These are phyloP conservation scores for Phytopythium boreale DNA, from an alignment of 352 stramenopile genomes.

Conservation along the genomic window DNA sequence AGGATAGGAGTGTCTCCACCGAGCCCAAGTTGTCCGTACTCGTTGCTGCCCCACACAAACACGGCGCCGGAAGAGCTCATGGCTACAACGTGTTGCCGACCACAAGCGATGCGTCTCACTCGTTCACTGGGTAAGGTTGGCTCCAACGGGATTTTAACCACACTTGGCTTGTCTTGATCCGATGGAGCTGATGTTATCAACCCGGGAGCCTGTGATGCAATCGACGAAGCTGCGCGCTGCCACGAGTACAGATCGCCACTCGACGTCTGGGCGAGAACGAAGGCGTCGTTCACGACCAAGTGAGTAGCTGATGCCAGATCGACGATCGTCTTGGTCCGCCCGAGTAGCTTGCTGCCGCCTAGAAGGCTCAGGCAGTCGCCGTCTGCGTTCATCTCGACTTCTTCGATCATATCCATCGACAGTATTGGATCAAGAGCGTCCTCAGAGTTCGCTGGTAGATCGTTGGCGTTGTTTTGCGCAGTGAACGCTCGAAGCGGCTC, in stretches of 20 bases:
- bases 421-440: background rate
- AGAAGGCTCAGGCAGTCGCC: constrained; percentile 56
- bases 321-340: constrained; percentile 39
- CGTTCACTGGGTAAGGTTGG: constrained; percentile 13
- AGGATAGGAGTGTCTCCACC: background rate
- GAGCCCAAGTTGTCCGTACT: constrained; percentile 63
- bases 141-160: constrained; percentile 7
- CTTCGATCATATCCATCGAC: background rate
- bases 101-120: constrained; percentile 42
- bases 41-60: constrained; percentile 63
- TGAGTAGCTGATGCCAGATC: constrained; percentile 35
- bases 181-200: background rate
- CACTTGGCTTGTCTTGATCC: constrained; percentile 8
- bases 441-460: background rate
- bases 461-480: background rate
- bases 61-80: constrained; percentile 25
- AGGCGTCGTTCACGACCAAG: constrained; percentile 30
- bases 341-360: constrained; percentile 34
- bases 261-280: constrained; percentile 30
- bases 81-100: constrained; percentile 33
- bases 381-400: constrained; percentile 23
- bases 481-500: constrained; percentile 16
- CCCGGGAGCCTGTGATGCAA: background rate
- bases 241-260: constrained; percentile 38
- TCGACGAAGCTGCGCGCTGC: constrained; percentile 10